Evolutionary conservation across 2,329 filamentous ascomycete species (phyloP).

Genomic region (Botrytis paeoniae): DNA sequence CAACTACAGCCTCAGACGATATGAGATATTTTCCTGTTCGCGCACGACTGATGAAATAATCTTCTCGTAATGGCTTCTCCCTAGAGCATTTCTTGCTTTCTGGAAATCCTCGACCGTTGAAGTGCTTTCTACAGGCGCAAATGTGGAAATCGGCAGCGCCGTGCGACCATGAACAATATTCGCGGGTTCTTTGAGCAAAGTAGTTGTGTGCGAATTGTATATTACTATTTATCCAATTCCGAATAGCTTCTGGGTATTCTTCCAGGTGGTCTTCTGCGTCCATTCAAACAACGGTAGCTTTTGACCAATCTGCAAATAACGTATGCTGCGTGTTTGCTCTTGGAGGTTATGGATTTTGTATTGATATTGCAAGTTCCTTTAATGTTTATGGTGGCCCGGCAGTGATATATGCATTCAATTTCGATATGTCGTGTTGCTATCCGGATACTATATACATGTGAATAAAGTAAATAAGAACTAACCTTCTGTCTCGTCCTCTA

Average conservation of each 20-base stretch:
- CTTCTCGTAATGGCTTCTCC: background rate
- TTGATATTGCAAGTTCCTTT: background rate
- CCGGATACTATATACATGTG: slow-evolving; percentile 7
- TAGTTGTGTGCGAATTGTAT: background rate
- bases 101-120: background rate
- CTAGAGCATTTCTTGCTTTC: background rate
- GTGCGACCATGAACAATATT: slow-evolving; percentile 1
- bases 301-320: background rate
- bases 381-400: background rate
- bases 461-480: slow-evolving; percentile 27
- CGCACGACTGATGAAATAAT: background rate
- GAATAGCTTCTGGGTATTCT: background rate
- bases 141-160: slow-evolving; percentile 1
- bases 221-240: background rate
- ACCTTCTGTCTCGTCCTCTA: slow-evolving; percentile 42
- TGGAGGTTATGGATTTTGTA: background rate
- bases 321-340: background rate
- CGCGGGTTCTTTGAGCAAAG: background rate
- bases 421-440: background rate
- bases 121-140: slow-evolving; percentile 6
- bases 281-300: background rate
- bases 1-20: background rate
- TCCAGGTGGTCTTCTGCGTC: background rate
- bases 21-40: background rate
- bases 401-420: background rate